Conservation (phyloP, 164 flowering plant genomes). For the Magnolia sinica region DNA sequence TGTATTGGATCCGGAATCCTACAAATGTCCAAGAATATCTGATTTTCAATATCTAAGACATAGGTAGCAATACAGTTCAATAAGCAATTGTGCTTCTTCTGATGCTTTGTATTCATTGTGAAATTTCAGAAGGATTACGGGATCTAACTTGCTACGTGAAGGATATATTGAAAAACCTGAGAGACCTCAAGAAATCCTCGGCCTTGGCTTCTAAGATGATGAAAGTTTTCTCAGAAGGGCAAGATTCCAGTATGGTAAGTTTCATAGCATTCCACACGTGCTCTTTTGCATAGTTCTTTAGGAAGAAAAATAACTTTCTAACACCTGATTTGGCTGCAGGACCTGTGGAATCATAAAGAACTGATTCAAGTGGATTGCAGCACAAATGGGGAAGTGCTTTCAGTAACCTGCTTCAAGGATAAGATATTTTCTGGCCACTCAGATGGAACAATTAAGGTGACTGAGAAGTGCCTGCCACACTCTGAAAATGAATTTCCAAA, state of each 20-base stretch:
- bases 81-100: background rate
- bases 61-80: background rate
- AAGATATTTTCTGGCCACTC: conserved; percentile 75
- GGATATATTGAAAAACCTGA: conserved; percentile 59
- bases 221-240: conserved; percentile 55
- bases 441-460: conserved; percentile 79
- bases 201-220: conserved; percentile 57
- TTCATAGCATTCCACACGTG: background rate
- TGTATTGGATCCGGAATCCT: background rate
- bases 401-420: conserved; percentile 54
- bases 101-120: background rate
- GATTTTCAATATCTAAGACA: background rate
- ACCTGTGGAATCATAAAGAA: conserved; percentile 69
- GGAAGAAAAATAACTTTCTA: background rate
- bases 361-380: conserved; percentile 63
- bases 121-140: conserved; percentile 54
- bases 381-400: conserved; percentile 58
- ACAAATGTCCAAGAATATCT: background rate
- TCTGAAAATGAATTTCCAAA: background rate
- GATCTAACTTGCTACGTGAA: conserved; percentile 46
- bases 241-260: conserved; percentile 59
- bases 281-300: conserved; percentile 1
- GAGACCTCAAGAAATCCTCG: conserved; percentile 63
- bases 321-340: conserved; percentile 32
- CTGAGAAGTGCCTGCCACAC: background rate